These are phyloP conservation scores for Colletotrichum tamarilloi DNA, from an alignment of 2,329 filamentous ascomycete species.

Conservation along the genomic window DNA sequence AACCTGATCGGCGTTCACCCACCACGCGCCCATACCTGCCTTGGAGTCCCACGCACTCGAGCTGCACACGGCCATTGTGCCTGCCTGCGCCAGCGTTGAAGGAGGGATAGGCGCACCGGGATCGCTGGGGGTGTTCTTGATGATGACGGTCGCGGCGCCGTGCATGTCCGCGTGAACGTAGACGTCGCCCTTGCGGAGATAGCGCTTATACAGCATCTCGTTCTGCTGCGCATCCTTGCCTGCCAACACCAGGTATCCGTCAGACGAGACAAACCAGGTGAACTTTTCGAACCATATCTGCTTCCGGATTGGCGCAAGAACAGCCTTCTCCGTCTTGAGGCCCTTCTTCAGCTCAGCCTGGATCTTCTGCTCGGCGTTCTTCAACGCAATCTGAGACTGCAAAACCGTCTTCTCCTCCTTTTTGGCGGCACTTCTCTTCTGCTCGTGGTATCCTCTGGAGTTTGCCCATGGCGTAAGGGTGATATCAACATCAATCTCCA, in stretches of 20 bases:
- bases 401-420: conserved; percentile 90
- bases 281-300: conserved; percentile 99
- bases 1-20: conserved; percentile 91
- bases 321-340: conserved; percentile 90
- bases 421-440: conserved; percentile 83
- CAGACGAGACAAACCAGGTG: conserved; percentile 92
- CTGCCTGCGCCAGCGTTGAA: conserved; percentile 90
- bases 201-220: conserved; percentile 88
- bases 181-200: conserved; percentile 89
- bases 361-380: conserved; percentile 91
- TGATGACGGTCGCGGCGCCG: conserved; percentile 85
- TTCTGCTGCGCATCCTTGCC: conserved; percentile 91
- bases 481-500: conserved; percentile 88
- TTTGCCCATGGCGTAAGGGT: conserved; percentile 87
- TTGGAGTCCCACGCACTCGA: conserved; percentile 97
- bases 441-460: conserved; percentile 90
- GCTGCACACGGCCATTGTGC: conserved; percentile 83
- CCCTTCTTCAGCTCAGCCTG: conserved; percentile 85
- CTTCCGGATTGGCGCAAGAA: conserved; percentile 84
- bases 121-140: conserved; percentile 86
- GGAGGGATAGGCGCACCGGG: conserved; percentile 90
- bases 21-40: conserved; percentile 95
- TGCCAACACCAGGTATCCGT: conserved; percentile 91
- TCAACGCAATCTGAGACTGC: conserved; percentile 85
- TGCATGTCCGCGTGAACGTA: conserved; percentile 92